Conservation (phyloP, 2,329 filamentous ascomycete genomes). For the Cladophialophora yegresii region DNA sequence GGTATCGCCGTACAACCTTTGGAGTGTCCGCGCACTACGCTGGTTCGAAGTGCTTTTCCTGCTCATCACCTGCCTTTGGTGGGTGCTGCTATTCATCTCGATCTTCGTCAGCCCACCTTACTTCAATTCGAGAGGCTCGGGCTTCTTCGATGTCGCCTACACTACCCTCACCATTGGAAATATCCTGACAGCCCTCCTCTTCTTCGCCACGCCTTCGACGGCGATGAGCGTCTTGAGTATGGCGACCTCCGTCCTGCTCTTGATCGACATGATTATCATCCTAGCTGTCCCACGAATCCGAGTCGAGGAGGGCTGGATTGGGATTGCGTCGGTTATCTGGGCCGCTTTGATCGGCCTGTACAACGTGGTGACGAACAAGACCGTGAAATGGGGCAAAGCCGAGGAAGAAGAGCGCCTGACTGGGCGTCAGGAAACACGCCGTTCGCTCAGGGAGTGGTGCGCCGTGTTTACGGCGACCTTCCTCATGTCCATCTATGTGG, state of each 20-base stretch:
- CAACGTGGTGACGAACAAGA: constrained; percentile 74
- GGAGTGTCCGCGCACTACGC: constrained; percentile 79
- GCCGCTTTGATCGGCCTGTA: constrained; percentile 76
- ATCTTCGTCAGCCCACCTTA: constrained; percentile 87
- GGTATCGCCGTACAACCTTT: constrained; percentile 90
- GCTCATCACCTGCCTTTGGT: constrained; percentile 81
- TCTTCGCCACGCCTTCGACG: constrained; percentile 82
- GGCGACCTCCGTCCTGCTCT: constrained; percentile 65
- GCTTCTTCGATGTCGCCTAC: constrained; percentile 86
- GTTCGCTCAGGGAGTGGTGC: constrained; percentile 80
- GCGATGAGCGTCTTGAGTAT: constrained; percentile 73
- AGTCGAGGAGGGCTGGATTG: constrained; percentile 85
- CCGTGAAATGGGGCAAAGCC: constrained; percentile 86
- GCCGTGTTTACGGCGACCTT: constrained; percentile 75
- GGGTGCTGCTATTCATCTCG: constrained; percentile 83
- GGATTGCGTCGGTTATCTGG: constrained; percentile 83
- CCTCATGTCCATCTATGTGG: constrained; percentile 65
- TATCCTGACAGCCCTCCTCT: constrained; percentile 74
- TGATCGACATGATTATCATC: constrained; percentile 77
- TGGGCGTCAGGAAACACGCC: constrained; percentile 80
- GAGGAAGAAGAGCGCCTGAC: constrained; percentile 93
- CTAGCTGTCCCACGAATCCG: constrained; percentile 72
- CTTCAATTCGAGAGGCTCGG: constrained; percentile 83
- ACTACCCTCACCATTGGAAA: constrained; percentile 75
- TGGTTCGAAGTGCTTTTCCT: constrained; percentile 77